A percentile compares a stretch with the other conserved stretches of the same genome.
These are phyloP conservation scores for Starmerella sirachaensis DNA, from an alignment of 805 yeast genomes.

Conservation along the genomic window DNA sequence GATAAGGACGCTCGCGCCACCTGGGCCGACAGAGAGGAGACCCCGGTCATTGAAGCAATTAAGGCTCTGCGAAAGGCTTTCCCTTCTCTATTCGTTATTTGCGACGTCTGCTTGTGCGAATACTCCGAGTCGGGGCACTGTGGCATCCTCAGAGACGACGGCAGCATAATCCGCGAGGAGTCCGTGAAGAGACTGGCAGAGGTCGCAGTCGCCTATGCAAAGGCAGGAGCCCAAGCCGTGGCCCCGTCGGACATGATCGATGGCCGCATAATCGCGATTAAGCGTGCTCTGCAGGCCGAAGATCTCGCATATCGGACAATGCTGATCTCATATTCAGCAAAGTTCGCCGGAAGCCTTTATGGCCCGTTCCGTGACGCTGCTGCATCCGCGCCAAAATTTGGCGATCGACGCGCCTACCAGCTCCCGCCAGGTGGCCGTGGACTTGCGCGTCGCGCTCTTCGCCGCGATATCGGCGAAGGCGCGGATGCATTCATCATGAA, in stretches of 20 bases:
- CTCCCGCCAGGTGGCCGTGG: constrained; percentile 89
- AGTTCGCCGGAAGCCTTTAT: constrained; percentile 78
- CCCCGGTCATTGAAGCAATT: constrained; percentile 81
- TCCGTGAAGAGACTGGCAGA: constrained; percentile 80
- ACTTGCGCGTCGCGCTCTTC: constrained; percentile 80
- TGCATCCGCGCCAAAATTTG: constrained; percentile 74
- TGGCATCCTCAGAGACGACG: constrained; percentile 73
- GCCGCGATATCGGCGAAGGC: constrained; percentile 81
- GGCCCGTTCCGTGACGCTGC: constrained; percentile 99
- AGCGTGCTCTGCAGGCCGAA: constrained; percentile 66
- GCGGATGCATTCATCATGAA: constrained; percentile 92
- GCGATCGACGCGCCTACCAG: constrained; percentile 89
- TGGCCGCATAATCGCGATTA: constrained; percentile 83
- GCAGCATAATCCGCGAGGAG: constrained; percentile 60
- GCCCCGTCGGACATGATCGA: constrained; percentile 98
- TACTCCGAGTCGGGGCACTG: constrained; percentile 98
- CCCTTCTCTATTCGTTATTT: constrained; percentile 76
- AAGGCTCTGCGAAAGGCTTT: constrained; percentile 50
- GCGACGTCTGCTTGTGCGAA: constrained; percentile 95
- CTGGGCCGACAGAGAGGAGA: constrained; percentile 89
- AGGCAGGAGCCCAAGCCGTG: constrained; percentile 89
- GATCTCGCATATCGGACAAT: constrained; percentile 77
- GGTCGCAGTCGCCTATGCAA: constrained; percentile 89
- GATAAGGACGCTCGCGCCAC: constrained; percentile 73
- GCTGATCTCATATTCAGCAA: constrained; percentile 89